These are phyloP conservation scores for Pichia sp. DNA, from an alignment of 1,139 yeast genomes.

Conservation along the genomic window DNA sequence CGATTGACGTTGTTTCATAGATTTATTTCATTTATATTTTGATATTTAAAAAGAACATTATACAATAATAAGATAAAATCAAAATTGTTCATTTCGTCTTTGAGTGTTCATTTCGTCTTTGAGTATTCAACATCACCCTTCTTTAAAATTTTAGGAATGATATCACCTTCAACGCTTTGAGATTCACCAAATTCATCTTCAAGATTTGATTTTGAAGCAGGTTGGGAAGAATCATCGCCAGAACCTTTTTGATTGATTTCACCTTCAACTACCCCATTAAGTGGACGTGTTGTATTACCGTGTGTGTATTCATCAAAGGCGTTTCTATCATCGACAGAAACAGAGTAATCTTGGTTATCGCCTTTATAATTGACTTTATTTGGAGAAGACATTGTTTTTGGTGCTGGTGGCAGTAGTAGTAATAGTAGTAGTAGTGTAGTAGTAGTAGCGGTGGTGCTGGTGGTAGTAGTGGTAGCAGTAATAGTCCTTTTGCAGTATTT, in stretches of 20 bases:
- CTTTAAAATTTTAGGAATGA: slow-evolving; percentile 47
- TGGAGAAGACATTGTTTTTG: slow-evolving; percentile 19
- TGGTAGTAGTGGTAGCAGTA: too few species aligned
- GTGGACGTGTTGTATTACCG: slow-evolving; percentile 41
- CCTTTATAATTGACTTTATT: slow-evolving; percentile 61
- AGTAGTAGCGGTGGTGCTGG: too few species aligned
- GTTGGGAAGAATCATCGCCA: slow-evolving; percentile 62
- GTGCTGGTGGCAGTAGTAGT: too few species aligned
- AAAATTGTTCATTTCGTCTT: too few species aligned
- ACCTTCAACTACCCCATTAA: slow-evolving; percentile 58
- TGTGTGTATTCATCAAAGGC: slow-evolving; percentile 43
- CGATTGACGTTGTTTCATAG: not conserved
- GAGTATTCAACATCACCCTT: not conserved
- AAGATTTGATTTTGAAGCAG: slow-evolving; percentile 62
- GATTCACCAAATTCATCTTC: slow-evolving; percentile 58
- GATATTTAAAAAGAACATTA: too few species aligned
- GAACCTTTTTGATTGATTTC: slow-evolving; percentile 55
- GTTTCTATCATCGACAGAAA: slow-evolving; percentile 53
- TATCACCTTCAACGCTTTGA: slow-evolving; percentile 30
- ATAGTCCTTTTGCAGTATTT: too few species aligned
- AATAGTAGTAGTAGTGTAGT: too few species aligned
- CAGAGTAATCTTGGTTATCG: slow-evolving; percentile 46
- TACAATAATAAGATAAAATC: too few species aligned
- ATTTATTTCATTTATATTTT: too few species aligned
- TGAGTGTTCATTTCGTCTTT: too few species aligned